These are phyloP conservation scores for Pythium apleroticum DNA, from an alignment of 352 stramenopile genomes.

Conservation along the genomic window DNA sequence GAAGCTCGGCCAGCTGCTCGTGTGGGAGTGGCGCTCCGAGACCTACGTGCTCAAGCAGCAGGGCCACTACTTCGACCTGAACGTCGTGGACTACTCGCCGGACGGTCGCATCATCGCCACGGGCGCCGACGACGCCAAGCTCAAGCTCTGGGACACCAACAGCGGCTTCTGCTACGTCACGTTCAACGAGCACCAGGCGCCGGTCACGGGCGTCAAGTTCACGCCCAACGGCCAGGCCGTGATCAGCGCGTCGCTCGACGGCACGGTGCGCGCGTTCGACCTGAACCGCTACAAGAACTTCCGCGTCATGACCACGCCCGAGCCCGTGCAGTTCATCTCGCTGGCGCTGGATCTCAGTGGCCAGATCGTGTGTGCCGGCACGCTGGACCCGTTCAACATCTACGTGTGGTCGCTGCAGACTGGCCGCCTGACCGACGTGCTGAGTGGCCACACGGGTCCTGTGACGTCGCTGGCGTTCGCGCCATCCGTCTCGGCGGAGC, in stretches of 20 bases:
- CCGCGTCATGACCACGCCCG: constrained; percentile 96
- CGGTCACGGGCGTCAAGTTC: constrained; percentile 97
- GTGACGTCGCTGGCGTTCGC: constrained; percentile 94
- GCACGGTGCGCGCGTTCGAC: constrained; percentile 98
- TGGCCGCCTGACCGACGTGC: constrained; percentile 96
- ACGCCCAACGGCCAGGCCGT: constrained; percentile 91
- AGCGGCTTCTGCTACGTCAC: constrained; percentile 99
- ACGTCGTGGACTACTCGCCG: constrained; percentile 96
- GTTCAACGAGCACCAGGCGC: constrained; percentile 96
- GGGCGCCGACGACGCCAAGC: constrained; percentile 97
- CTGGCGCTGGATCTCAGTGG: constrained; percentile 97
- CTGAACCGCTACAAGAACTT: constrained; percentile 99
- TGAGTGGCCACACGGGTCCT: constrained; percentile 97
- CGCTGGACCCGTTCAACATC: constrained; percentile 96
- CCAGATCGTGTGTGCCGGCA: constrained; percentile 95
- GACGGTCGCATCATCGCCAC: constrained; percentile 96
- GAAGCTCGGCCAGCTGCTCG: constrained; percentile 97
- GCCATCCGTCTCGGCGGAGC: constrained; percentile 71
- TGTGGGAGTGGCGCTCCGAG: constrained; percentile 99
- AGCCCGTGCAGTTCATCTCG: constrained; percentile 96
- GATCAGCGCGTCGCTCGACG: constrained; percentile 96
- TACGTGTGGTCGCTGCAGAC: constrained; percentile 98
- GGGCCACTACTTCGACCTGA: constrained; percentile 98
- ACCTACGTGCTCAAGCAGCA: constrained; percentile 99
- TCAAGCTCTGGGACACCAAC: constrained; percentile 98